Evolutionary conservation across 2,329 filamentous ascomycete genomes (phyloP).

Genomic region (Monosporascus sp.): DNA sequence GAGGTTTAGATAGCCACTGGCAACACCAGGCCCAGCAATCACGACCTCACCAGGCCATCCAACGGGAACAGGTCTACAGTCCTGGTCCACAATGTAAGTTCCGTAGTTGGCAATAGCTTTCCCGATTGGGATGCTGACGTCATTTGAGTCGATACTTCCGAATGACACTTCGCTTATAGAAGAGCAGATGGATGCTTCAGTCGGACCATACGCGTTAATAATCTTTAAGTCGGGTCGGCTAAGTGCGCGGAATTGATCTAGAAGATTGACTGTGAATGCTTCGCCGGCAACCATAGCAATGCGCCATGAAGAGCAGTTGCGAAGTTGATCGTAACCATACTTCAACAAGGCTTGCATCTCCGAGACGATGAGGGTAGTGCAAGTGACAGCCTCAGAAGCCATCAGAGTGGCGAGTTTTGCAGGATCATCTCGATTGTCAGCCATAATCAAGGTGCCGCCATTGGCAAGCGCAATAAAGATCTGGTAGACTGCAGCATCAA

Average conservation of each 20-base stretch:
- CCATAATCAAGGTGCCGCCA: slow-evolving; percentile 1
- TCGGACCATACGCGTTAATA: too few relatives aligned
- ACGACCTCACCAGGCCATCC: background rate
- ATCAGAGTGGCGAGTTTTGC: background rate
- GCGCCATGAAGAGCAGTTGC: slow-evolving; percentile 1
- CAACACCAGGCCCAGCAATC: background rate
- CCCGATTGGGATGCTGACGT: too few relatives aligned
- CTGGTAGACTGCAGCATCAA: slow-evolving; percentile 1
- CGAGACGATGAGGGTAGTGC: background rate
- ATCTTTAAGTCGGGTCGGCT: too few relatives aligned
- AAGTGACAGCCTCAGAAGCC: background rate
- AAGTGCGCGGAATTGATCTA: background rate
- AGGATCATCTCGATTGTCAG: slow-evolving; percentile 1
- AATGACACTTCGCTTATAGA: too few relatives aligned
- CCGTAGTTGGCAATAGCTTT: background rate
- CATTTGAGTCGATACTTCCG: too few relatives aligned
- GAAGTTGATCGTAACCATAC: background rate
- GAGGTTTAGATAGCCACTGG: background rate
- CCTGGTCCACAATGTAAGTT: background rate
- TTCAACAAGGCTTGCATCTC: background rate
- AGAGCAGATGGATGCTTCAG: too few relatives aligned
- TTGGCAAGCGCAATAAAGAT: slow-evolving; percentile 2
- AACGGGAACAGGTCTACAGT: background rate
- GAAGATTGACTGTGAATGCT: background rate
- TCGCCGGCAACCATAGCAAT: slow-evolving; percentile 4